Conservation (phyloP, 129 eudicot species). For the Lactuca sativa region DNA sequence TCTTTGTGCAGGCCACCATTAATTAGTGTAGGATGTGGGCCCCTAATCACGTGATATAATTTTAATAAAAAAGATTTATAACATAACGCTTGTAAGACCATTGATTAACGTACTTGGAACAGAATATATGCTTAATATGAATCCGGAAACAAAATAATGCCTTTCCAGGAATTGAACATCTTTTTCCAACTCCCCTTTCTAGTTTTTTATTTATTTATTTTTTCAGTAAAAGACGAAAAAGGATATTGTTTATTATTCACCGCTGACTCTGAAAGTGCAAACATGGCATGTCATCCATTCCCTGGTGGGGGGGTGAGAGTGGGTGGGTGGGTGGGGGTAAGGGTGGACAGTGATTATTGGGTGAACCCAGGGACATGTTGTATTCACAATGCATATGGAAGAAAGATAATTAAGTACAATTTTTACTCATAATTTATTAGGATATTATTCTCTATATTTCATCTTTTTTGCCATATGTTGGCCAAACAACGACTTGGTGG, state of each 20-base stretch:
- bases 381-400: constrained; percentile 16
- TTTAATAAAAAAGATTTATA: not conserved
- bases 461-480: constrained; percentile 12
- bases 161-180: constrained; percentile 22
- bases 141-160: constrained; percentile 27
- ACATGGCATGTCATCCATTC: constrained; percentile 52
- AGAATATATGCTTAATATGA: constrained; percentile 22
- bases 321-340: constrained; percentile 37
- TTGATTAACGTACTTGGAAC: constrained; percentile 21
- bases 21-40: constrained; percentile 42
- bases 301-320: constrained; percentile 29
- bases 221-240: constrained; percentile 22
- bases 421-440: constrained; percentile 8
- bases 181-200: constrained; percentile 19
- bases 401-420: not conserved
- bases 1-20: constrained; percentile 42
- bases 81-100: constrained; percentile 17
- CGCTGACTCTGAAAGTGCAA: constrained; percentile 37
- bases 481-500: constrained; percentile 9
- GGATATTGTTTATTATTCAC: constrained; percentile 28
- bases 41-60: constrained; percentile 46
- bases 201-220: not conserved
- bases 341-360: constrained; percentile 36
- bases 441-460: constrained; percentile 15
- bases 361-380: constrained; percentile 24